Evolutionary conservation across 495 filamentous ascomycete genomes (phyloP), one percentile per base, ranked within the genome.

Genomic region (Penicillium crystallinum): DNA sequence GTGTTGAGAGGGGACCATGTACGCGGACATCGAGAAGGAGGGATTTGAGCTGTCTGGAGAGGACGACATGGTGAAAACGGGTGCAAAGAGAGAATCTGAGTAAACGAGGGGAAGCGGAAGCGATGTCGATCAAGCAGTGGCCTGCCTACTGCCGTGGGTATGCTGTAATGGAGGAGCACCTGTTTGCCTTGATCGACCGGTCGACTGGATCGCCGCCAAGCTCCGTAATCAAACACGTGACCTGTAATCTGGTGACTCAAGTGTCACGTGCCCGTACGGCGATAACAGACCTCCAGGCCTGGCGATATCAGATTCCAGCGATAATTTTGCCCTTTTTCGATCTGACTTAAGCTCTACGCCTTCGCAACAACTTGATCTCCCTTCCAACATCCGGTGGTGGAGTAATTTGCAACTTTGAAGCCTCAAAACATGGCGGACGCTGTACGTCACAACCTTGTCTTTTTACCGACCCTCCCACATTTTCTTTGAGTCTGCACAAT

Each of bases 381-480:
- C 30, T 25, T 49, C 33, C 15, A 33, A 23, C 42, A 46, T 7
- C 30, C 11, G 10, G 46, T 57, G 42, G 61, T 61, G 54, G 49
- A 62, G 52, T 54, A 52, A 56, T 46, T 46, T 31, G 49, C 42
- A 54, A 41, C 27, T 35, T 21, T 40, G 34, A 47, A 54, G 36
- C 55, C 57, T 54, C 47, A 49, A 49, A 70, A 52, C 46, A 72
- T 73, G 67, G 69, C 69, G 60, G 66, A 77, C 59, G 63, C 71
- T 65, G 82, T 83, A 82, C 73, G 79, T 81, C 72, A 66, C 62
- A 70, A 55, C 61, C 64, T 64, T 64, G 55, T 66, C 65, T 61
- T 67, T 69, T 68, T 71, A 64, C 66, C 66, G 66, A 69, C 56
- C 58, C 63, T 67, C 72, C 66, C 71, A 72, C 71, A 68, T 71